Base-by-base conservation (phyloP, 2,329 filamentous ascomycete genomes). In the Periconia macrospinosa region DNA sequence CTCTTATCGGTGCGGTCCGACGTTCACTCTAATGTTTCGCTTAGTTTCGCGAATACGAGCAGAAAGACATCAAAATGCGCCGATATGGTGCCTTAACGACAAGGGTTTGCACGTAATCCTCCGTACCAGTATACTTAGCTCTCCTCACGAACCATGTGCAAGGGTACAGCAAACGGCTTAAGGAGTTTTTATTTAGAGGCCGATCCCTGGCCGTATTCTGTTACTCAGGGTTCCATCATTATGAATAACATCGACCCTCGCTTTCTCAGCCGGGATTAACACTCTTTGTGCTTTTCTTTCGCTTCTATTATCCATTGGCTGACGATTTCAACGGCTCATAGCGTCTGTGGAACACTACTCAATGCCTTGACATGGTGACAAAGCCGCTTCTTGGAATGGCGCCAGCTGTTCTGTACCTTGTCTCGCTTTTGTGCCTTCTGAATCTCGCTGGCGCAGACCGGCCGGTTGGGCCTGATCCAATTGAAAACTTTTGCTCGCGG, bases 401-500 rank as follows among this genome's bases (percentile, higher is more conserved):
- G 6, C 18, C 41, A 42, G 41, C 19, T 40, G 13, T 27, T 27
- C 23, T 47, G 18, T 23, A n/a, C 9, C 45, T n/a, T 27, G 3
- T 47, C 3, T 30, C 20, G 14, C n/a, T 37, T 14, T 42, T 18
- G 13, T 42, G 17, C 30, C 11, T 47, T 18, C 11, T 23, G 10
- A 45, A 42, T 20, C 47, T 48, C 15, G 55, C 46, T 35, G 48
- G 54, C 55, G 43, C 54, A 52, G 40, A 17, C 30, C 45, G 49
- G 17, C 37, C 45, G 54, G 41, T 17, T 27, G 23, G 23, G 8
- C 48, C 62, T 43, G 52, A 65, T 52, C 65, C 63, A 7, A 48
- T 64, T 2, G 42, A 51, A 13, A 57, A 59, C 37, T 65, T 66
- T 47, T 66, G 63, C 47, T 53, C 51, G 11, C 46, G 62, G 54